Evolutionary conservation across 1,139 yeast species (phyloP).

Genomic region (Geotrichum candidum): DNA sequence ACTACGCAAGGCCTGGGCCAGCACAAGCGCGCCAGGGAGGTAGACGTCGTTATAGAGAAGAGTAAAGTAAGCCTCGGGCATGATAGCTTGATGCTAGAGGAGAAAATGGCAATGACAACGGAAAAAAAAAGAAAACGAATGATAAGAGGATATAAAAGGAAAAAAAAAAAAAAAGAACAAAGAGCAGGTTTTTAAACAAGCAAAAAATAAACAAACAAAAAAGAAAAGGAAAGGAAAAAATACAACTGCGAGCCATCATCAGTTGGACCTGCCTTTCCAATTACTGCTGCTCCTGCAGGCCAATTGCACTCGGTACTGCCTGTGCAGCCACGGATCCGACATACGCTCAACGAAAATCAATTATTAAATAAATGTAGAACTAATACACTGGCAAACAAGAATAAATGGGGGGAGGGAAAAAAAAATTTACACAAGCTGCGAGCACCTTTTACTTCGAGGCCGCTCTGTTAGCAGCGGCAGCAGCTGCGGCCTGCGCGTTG

Average conservation of each 20-base stretch:
- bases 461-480: neutral
- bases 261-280: neutral
- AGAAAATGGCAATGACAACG: neutral
- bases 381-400: neutral
- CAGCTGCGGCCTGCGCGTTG: conserved; percentile 4
- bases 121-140: neutral
- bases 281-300: neutral
- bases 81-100: neutral
- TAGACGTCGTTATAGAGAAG: conserved; percentile 60
- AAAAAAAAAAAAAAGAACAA: neutral
- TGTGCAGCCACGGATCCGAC: neutral
- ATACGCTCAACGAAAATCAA: neutral
- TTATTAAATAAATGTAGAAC: neutral
- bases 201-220: neutral
- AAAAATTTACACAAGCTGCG: neutral
- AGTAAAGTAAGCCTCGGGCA: conserved; percentile 53
- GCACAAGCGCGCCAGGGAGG: conserved; percentile 68
- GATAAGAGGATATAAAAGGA: neutral
- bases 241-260: neutral
- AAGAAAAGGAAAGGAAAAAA: neutral
- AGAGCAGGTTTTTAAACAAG: neutral
- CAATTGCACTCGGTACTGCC: neutral
- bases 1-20: conserved; percentile 43
- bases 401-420: neutral
- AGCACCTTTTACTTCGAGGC: neutral